Base-by-base conservation (phyloP, 176 grass and related monocot species). In the Canna indica region DNA sequence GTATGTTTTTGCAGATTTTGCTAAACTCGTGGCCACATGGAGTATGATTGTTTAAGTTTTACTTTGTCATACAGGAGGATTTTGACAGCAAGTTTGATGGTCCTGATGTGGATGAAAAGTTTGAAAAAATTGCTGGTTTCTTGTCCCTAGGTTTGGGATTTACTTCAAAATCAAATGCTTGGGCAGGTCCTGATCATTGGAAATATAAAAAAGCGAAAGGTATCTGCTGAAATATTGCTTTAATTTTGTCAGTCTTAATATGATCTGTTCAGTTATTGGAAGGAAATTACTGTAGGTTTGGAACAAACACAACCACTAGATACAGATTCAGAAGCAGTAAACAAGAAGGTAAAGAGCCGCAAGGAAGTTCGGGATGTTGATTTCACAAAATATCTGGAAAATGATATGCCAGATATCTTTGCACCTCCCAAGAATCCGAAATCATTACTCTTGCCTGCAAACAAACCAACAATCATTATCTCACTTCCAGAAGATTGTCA, bases 151-250 rank as follows among this genome's bases (percentile, higher is more conserved):
- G 89, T 34, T 85, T 85, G 71, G 82, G 84, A 48, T 83, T 88
- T 70, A 80, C 84, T 75, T 87, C 82, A 47, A 97, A 87, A 75
- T 83, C 86, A 77, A 97, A 97, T 90, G 89, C 94, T n/a, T 96
- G 88, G 93, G 93, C 94, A 69, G 94, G 94, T 71, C 94, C 89
- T 10, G 89, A 97, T 70, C 94, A 97, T 83, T 97, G 94, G 94
- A 97, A 93, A 64, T 97, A 87, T 83, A 73, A 29, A 52, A 97
- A 97, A 82, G 71, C 59, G 73, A 92, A 87, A 87, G 89, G 94
- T 97, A 90, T 13, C 62, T 12, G 34, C 1, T 18, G 16, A n/a
- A 25, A 32, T 39, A 66, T 13, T 5, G 27, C 66, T 31, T 76
- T 15, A 27, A 70, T 13, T 62, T 68, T 81, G 60, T 17, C 25